These are phyloP conservation scores for Saposhnikovia divaricata DNA, from an alignment of 129 eudicot species.

Conservation along the genomic window DNA sequence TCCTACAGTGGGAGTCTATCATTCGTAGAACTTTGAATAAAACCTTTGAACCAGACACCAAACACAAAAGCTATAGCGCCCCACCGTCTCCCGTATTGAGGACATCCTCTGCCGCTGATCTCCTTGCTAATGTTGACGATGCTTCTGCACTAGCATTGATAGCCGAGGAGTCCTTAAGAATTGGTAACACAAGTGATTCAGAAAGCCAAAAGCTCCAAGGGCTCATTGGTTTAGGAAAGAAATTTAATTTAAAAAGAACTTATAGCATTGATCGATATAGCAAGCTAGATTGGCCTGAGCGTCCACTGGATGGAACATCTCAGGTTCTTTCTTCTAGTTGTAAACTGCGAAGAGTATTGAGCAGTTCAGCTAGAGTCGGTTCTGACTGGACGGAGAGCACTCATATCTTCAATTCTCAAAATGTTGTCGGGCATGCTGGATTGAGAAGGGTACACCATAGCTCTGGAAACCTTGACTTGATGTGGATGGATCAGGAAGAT, in stretches of 20 bases:
- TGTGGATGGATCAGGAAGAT: constrained; percentile 40
- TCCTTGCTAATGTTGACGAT: constrained; percentile 30
- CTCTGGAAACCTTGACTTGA: constrained; percentile 59
- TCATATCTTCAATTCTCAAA: constrained; percentile 16
- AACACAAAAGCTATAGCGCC: constrained; percentile 79
- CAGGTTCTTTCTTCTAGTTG: constrained; percentile 42
- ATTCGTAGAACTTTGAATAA: constrained; percentile 74
- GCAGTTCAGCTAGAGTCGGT: constrained; percentile 52
- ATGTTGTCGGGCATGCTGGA: constrained; percentile 20
- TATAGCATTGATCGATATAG: constrained; percentile 28
- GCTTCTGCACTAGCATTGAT: constrained; percentile 23
- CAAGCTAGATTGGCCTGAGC: constrained; percentile 74
- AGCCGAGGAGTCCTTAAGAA: constrained; percentile 11
- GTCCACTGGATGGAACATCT: constrained; percentile 47
- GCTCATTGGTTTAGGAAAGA: constrained; percentile 12
- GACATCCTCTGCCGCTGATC: constrained; percentile 39
- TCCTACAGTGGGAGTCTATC: constrained; percentile 77
- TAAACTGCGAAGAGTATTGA: constrained; percentile 57
- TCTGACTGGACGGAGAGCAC: constrained; percentile 35
- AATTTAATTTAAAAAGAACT: constrained; percentile 26
- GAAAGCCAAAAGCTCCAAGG: constrained; percentile 19
- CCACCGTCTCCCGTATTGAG: constrained; percentile 77
- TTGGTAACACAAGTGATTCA: constrained; percentile 11
- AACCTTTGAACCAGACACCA: constrained; percentile 38
- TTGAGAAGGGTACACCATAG: constrained; percentile 59